Evolutionary conservation across 2,329 filamentous ascomycete genomes (phyloP), one percentile per base, ranked within the genome.

Genomic region (Nigrograna mackinnonii): DNA sequence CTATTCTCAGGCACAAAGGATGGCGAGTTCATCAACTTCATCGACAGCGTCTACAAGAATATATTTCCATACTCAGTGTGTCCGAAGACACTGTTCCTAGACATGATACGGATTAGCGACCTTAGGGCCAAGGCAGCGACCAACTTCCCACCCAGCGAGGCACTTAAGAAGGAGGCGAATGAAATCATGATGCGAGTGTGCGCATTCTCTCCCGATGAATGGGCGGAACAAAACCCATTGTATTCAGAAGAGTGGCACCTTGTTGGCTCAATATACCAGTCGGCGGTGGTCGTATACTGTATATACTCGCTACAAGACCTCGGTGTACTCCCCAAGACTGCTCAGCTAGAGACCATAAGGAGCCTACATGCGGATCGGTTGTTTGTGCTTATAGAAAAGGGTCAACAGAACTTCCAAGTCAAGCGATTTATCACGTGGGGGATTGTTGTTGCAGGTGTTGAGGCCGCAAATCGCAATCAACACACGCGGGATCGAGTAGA

Each of bases 21-120:
- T n/a, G n/a, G n/a, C n/a, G 33, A 50, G 9, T 47, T 55, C n/a
- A 35, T 54, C 6, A 32, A 43, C 13, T 46, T 61, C 20, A 44
- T 60, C 1, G 41, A 34, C 7, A 47, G 47, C 6, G n/a, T 58
- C 3, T 64, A 64, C 40, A 46, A 41, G 6, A 43, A 57, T 16
- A 44, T 66, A 6, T 65, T 65, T 26, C 60, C 62, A 1, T 56
- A 63, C 22, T 48, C 43, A 2, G 44, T 65, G 2, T 60, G 58
- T 34, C 61, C 62, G 4, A 55, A 50, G 4, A 20, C 44, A 1
- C 47, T 66, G 0, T 66, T 59, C 37, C 28, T 47, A 11, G 47
- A 54, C 18, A 49, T 62, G 26, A 44, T 66, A n/a, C 47, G 46
- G 18, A 57, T 58, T 19, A 60, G 54, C 21, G 39, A 54, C 7